phyloP scores from a whole-genome alignment of 2,329 filamentous ascomycete genomes.

The Xylaria digitata region DNA sequence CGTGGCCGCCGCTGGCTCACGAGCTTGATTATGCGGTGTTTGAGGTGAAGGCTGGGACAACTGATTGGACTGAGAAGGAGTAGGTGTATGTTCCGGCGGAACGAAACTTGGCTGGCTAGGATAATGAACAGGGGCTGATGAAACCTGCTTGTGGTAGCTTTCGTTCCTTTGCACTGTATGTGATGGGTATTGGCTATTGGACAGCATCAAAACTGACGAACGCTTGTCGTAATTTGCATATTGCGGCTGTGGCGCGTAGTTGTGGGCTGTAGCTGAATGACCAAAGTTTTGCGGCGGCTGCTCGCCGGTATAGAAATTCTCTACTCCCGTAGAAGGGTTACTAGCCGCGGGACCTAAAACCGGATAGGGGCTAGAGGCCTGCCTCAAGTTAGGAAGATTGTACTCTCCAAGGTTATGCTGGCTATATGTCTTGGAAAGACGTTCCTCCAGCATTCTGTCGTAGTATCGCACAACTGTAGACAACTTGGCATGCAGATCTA shows the following conservation, averaged over 20 bases:
- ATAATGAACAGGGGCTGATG: constrained; percentile 56
- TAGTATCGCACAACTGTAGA: constrained; percentile 98
- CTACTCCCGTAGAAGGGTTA: constrained; percentile 66
- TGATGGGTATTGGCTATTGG: constrained; percentile 58
- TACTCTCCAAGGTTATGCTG: constrained; percentile 80
- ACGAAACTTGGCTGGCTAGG: constrained; percentile 49
- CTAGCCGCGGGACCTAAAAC: constrained; percentile 69
- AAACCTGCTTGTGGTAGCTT: constrained; percentile 61
- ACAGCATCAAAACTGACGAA: constrained; percentile 55
- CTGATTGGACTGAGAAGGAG: constrained; percentile 44
- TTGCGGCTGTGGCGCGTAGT: constrained; percentile 61
- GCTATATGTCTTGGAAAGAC: constrained; percentile 90
- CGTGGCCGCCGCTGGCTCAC: constrained; percentile 50
- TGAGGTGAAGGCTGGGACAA: constrained; percentile 47
- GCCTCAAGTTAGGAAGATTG: constrained; percentile 63
- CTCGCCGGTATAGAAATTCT: constrained; percentile 85
- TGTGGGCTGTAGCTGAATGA: constrained; percentile 62
- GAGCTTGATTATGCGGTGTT: constrained; percentile 47
- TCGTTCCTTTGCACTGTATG: constrained; percentile 61
- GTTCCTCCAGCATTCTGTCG: constrained; percentile 96
- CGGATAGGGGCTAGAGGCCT: constrained; percentile 74
- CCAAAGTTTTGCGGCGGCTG: constrained; percentile 62
- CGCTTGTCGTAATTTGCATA: constrained; percentile 58
- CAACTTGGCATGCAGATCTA: constrained; percentile 94
- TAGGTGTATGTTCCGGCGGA: constrained; percentile 49